A percentile compares a stretch with the other conserved stretches of the same genome.
Evolutionary conservation across 2,329 filamentous ascomycete genomes (phyloP).

Genomic region (Phialophora macrospora): DNA sequence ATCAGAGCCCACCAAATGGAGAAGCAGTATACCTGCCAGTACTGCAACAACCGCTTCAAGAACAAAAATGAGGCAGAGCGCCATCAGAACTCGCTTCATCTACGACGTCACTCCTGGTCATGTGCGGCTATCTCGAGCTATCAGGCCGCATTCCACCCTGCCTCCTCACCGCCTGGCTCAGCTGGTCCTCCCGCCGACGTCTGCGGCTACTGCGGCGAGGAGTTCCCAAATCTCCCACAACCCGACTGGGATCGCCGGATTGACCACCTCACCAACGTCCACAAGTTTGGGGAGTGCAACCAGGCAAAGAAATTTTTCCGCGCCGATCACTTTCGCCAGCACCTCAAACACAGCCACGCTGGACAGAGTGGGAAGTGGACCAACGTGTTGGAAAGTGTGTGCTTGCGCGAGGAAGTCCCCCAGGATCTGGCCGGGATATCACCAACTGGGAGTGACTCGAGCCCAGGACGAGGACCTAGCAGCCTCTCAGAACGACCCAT

Average conservation of each 20-base stretch:
- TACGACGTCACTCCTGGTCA: constrained; percentile 94
- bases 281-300: constrained; percentile 98
- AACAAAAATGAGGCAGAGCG: constrained; percentile 98
- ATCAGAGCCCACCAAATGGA: constrained; percentile 83
- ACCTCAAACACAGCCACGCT: constrained; percentile 95
- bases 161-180: constrained; percentile 47
- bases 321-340: constrained; percentile 96
- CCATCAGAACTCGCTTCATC: constrained; percentile 92
- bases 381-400: constrained; percentile 94
- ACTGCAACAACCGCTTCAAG: constrained; percentile 94
- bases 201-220: constrained; percentile 94
- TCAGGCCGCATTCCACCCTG: constrained; percentile 85
- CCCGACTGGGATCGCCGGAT: constrained; percentile 87
- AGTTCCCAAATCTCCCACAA: constrained; percentile 75
- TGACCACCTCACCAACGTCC: constrained; percentile 83
- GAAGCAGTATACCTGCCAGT: constrained; percentile 93
- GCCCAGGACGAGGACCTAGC: constrained; percentile 32
- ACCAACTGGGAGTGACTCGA: constrained; percentile 33
- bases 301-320: constrained; percentile 97
- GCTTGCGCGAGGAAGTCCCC: constrained; percentile 84
- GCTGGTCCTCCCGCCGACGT: constrained; percentile 62
- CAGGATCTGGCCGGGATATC: constrained; percentile 41
- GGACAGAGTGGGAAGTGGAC: constrained; percentile 99
- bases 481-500: constrained; percentile 31
- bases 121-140: constrained; percentile 80